These are phyloP conservation scores for Pythium vanterpoolii DNA, from an alignment of 352 stramenopile species.

Conservation along the genomic window DNA sequence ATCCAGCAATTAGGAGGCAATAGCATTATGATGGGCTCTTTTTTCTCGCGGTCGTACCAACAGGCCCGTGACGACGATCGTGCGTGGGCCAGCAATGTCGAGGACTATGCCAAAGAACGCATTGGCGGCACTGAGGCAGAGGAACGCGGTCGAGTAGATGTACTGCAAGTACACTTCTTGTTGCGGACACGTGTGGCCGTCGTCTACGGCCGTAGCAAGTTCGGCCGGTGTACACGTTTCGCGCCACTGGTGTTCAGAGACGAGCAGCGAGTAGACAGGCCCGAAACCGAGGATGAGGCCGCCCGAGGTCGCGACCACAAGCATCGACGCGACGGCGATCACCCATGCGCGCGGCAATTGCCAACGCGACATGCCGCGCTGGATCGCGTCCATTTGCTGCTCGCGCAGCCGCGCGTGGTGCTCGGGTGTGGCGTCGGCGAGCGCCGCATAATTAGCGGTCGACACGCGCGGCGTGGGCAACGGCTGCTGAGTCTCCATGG, in stretches of 20 bases:
- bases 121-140: conserved; percentile 76
- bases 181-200: conserved; percentile 29
- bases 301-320: conserved; percentile 39
- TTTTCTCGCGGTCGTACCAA: conserved; percentile 19
- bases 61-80: conserved; percentile 47
- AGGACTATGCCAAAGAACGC: conserved; percentile 71
- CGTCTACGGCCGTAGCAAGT: background rate
- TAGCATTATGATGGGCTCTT: background rate
- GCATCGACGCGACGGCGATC: conserved; percentile 24
- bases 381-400: conserved; percentile 15
- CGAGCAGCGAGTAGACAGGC: conserved; percentile 60
- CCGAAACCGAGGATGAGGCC: conserved; percentile 74
- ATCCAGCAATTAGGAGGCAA: background rate
- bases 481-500: background rate
- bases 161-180: conserved; percentile 71
- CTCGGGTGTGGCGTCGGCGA: conserved; percentile 1
- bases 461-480: background rate
- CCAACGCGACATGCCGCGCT: conserved; percentile 33
- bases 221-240: conserved; percentile 34
- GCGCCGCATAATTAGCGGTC: background rate
- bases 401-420: background rate
- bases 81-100: conserved; percentile 52
- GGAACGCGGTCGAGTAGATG: conserved; percentile 67
- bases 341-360: conserved; percentile 21
- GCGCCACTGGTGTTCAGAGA: conserved; percentile 55